Evolutionary conservation across 192 early-diverging fungal genomes (phyloP), one percentile per base, ranked within the genome.

Genomic region (Coemansia sp.): DNA sequence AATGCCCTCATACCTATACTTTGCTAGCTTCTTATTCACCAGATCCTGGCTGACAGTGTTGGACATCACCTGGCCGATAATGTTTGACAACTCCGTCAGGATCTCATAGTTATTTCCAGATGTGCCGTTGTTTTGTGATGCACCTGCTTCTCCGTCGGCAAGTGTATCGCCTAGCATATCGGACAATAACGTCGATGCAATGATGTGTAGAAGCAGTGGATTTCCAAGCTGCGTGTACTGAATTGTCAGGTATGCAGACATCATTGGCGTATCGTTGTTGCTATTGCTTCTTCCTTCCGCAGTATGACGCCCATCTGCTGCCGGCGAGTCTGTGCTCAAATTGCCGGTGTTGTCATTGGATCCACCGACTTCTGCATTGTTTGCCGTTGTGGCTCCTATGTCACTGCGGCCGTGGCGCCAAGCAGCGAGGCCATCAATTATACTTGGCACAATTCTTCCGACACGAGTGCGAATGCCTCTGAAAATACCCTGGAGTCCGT

Each of bases 41-140:
- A 67, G 15, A 20, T 72, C 78, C 64, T 81, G 78, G n/a, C 53
- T 72, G 31, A 75, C 70, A 0, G 78, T 81, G 31, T 53, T 63
- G 8, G 66, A 40, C 25, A 45, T 57, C 7, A 64, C 73, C 45
- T 72, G 66, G 8, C 78, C 78, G 25, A 81, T 58, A 20, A 81
- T 81, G 35, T 68, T 75, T 18, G 78, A 63, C 34, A 81, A 67
- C 48, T 81, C 78, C 39, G 71, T 55, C 51, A 72, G 72, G 66
- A 81, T 55, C 12, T 81, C 78, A 48, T 81, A 81, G 66, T 75
- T 72, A 55, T 53, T 71, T 10, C 61, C 65, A 2, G 62, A 34
- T 28, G 62, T 25, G 43, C 60, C n/a, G 39, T 34, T 68, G 0
- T 39, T n/a, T 18, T 31, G 21, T 29, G 30, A 21, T 6, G 45